Percentiles rank a stretch among this genome's conserved stretches.
Conservation (phyloP, 1,139 yeast species). For the Yamadazyma trypodendri region DNA sequence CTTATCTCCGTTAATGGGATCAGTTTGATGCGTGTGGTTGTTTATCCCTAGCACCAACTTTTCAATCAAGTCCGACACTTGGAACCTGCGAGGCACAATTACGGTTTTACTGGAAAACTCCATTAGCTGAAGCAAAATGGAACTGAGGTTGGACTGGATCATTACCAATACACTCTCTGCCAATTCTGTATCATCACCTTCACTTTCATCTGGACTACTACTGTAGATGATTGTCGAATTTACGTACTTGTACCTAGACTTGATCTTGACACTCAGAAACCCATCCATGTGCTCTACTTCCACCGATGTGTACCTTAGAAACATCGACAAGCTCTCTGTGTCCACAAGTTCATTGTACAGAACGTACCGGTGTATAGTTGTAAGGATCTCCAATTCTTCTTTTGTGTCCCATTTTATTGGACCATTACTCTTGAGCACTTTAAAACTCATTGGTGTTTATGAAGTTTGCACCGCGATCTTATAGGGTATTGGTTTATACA, state of each 20-base stretch:
- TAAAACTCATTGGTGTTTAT: background rate
- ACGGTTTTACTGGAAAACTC: constrained; percentile 6
- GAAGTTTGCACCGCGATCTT: background rate
- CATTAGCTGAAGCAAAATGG: constrained; percentile 3
- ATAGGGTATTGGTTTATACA: background rate
- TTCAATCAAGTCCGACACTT: constrained; percentile 1
- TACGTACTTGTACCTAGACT: constrained; percentile 1
- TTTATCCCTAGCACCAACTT: constrained; percentile 8
- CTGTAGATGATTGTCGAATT: background rate
- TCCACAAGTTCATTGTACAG: constrained; percentile 1
- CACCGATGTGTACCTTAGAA: background rate
- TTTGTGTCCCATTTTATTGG: background rate
- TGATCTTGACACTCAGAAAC: background rate
- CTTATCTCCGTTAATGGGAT: background rate
- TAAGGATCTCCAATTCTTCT: background rate
- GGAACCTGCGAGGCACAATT: constrained; percentile 5
- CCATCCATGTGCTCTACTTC: background rate
- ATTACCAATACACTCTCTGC: background rate
- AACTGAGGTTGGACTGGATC: constrained; percentile 2
- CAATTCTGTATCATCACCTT: background rate
- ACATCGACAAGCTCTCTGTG: background rate
- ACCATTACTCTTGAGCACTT: constrained; percentile 2
- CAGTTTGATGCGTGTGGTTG: background rate
- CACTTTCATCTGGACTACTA: background rate
- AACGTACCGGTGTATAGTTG: background rate